Conservation (phyloP, 2,329 filamentous ascomycete species). For the Botrytis hyacinthi region DNA sequence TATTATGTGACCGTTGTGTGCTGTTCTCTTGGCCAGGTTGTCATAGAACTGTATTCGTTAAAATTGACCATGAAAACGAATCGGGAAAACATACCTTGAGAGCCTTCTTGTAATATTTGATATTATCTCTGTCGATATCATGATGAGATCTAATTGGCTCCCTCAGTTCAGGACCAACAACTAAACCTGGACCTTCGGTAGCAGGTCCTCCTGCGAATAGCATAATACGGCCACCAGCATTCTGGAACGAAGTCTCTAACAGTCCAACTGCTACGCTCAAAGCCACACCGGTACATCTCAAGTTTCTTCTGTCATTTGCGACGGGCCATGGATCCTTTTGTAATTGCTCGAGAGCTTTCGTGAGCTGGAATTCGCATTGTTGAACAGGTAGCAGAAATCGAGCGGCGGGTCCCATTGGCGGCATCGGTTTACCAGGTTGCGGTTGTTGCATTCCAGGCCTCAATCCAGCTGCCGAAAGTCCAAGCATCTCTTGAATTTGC, state of each 20-base stretch:
- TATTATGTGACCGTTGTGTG: constrained; percentile 95
- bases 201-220: constrained; percentile 92
- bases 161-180: constrained; percentile 90
- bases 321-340: constrained; percentile 98
- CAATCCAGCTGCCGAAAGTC: constrained; percentile 68
- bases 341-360: constrained; percentile 89
- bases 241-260: constrained; percentile 92
- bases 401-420: constrained; percentile 76
- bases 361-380: constrained; percentile 95
- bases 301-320: constrained; percentile 82
- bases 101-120: constrained; percentile 99
- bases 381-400: constrained; percentile 92
- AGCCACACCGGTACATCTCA: constrained; percentile 95
- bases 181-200: constrained; percentile 94
- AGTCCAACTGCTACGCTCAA: constrained; percentile 90
- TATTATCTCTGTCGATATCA: constrained; percentile 97
- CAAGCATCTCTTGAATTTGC: constrained; percentile 99
- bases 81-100: constrained; percentile 65
- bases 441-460: constrained; percentile 69
- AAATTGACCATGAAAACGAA: neutral
- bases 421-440: constrained; percentile 70
- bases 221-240: constrained; percentile 94
- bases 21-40: constrained; percentile 84
- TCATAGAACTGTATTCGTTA: constrained; percentile 76
- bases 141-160: constrained; percentile 98